Conservation (phyloP, 139 green algal genomes). For the Dunaliella primolecta region DNA sequence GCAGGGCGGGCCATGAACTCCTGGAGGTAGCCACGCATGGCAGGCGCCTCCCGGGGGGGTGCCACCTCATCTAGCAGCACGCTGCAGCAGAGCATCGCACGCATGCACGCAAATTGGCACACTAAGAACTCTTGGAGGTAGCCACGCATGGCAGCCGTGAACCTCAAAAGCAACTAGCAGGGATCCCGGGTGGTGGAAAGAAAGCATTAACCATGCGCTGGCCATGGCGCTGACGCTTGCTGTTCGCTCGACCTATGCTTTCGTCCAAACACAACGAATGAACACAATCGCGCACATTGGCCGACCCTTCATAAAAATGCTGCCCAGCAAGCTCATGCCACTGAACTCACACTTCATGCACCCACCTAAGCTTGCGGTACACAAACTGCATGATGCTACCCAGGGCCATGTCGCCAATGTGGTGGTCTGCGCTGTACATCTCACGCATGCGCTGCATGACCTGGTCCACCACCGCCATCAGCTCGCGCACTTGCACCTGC, state of each 20-base stretch:
- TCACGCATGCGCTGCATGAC: conserved; percentile 22
- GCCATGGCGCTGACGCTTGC: too few species aligned
- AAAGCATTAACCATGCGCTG: too few species aligned
- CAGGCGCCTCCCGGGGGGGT: conserved; percentile 14
- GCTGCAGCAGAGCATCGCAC: background rate
- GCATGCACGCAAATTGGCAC: background rate
- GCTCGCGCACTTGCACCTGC: background rate
- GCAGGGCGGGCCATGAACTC: conserved; percentile 47
- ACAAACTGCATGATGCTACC: conserved; percentile 53
- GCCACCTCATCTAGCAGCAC: conserved; percentile 19
- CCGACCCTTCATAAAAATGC: too few species aligned
- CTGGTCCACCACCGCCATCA: conserved; percentile 46
- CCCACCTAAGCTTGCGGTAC: conserved; percentile 32
- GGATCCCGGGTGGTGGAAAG: too few species aligned
- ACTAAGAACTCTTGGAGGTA: conserved; percentile 1
- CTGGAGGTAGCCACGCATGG: conserved; percentile 25
- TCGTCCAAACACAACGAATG: too few species aligned
- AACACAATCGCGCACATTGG: too few species aligned
- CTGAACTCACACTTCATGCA: too few species aligned
- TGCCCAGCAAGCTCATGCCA: too few species aligned
- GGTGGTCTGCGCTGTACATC: conserved; percentile 21
- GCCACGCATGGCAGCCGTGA: background rate
- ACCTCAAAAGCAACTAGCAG: background rate
- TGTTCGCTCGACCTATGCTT: too few species aligned
- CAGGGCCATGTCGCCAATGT: conserved; percentile 42